These are phyloP conservation scores for Parsonsia alboflavescens DNA, from an alignment of 257 asterid species.

Conservation along the genomic window DNA sequence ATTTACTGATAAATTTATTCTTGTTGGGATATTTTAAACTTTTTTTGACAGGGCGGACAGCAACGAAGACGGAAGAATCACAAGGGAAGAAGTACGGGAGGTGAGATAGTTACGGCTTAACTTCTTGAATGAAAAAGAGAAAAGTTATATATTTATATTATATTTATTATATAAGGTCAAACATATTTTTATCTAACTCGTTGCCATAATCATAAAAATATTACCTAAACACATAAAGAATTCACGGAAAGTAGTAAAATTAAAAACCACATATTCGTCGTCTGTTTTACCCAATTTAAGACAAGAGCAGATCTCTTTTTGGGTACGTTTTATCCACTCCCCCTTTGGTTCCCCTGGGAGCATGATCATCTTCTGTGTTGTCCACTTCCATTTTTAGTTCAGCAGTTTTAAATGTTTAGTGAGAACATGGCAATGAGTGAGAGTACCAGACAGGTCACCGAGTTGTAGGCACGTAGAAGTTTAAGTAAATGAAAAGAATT, in stretches of 20 bases:
- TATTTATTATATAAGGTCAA: constrained; percentile 20
- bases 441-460: not conserved
- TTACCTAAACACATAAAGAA: not conserved
- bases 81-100: constrained; percentile 87
- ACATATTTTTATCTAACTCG: constrained; percentile 24
- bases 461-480: not conserved
- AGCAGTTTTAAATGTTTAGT: no score
- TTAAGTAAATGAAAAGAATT: no score
- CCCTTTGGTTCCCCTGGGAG: not conserved
- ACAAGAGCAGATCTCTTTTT: not conserved
- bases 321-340: not conserved
- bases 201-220: constrained; percentile 9
- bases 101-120: constrained; percentile 31
- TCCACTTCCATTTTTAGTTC: no score
- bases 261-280: constrained; percentile 3
- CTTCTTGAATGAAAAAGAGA: constrained; percentile 1
- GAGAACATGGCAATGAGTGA: not conserved
- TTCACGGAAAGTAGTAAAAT: not conserved
- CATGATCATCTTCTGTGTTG: not conserved
- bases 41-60: constrained; percentile 63
- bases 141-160: constrained; percentile 6
- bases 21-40: not conserved
- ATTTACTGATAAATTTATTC: not conserved
- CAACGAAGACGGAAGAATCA: constrained; percentile 84
- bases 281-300: constrained; percentile 18